phyloP scores from a whole-genome alignment of 2,329 filamentous ascomycete species.

The Paradendryphiella salina region DNA sequence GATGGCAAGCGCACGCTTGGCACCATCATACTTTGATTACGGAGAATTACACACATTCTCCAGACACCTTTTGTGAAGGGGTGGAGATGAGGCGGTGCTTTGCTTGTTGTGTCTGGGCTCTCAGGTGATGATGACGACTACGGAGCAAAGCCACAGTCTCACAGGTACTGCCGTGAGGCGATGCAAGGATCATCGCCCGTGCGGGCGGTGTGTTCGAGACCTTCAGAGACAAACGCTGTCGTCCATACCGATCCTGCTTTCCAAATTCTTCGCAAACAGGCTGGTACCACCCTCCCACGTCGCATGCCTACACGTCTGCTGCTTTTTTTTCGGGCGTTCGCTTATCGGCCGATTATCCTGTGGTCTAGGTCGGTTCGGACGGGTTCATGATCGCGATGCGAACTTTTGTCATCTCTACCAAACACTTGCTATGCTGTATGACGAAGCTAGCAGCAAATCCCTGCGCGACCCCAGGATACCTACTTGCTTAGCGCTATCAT shows the following conservation, averaged over 20 bases:
- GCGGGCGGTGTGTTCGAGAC: background rate
- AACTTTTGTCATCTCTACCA: constrained; percentile 3
- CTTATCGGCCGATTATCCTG: background rate
- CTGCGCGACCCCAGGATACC: background rate
- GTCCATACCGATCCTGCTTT: background rate
- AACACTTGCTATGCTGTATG: constrained; percentile 1
- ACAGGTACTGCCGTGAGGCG: background rate
- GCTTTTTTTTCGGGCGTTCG: background rate
- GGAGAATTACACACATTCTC: background rate
- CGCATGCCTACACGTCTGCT: background rate
- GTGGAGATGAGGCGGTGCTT: background rate
- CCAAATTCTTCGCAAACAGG: background rate
- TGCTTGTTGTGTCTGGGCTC: background rate
- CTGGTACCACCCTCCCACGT: background rate
- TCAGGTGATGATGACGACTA: background rate
- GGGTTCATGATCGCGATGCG: background rate
- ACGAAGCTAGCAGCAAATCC: background rate
- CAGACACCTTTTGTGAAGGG: background rate
- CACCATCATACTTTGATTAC: constrained; percentile 3
- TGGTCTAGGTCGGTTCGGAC: background rate
- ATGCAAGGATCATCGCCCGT: background rate
- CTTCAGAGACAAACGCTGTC: background rate
- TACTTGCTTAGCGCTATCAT: background rate
- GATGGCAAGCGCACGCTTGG: constrained; percentile 5
- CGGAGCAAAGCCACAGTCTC: constrained; percentile 1